phyloP scores from a whole-genome alignment of 441 rosid genomes.

The Erysimum cheiri region DNA sequence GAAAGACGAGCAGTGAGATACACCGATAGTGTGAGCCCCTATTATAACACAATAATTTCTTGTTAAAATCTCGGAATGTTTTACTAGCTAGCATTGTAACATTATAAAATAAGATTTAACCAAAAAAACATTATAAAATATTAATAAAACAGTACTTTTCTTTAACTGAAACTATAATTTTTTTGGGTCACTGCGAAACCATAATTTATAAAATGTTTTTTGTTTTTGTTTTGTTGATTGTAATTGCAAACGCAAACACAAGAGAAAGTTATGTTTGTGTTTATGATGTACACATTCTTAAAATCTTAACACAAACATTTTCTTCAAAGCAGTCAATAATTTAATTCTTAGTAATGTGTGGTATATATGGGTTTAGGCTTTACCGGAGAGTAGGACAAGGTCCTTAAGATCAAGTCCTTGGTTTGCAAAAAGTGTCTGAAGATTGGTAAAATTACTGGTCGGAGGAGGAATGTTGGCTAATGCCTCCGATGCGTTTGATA shows the following conservation, averaged over 20 bases:
- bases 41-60: conserved; percentile 19
- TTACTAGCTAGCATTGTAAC: background rate
- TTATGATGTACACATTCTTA: background rate
- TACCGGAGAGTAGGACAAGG: conserved; percentile 73
- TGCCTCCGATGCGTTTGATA: conserved; percentile 53
- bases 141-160: background rate
- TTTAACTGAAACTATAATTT: background rate
- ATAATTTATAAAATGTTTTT: background rate
- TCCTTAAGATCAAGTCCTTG: conserved; percentile 76
- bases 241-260: background rate
- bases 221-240: background rate
- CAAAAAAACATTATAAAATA: no score
- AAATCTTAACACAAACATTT: background rate
- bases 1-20: conserved; percentile 70
- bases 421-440: conserved; percentile 55
- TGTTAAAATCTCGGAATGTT: background rate
- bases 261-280: background rate
- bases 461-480: conserved; percentile 56
- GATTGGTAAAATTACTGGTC: conserved; percentile 58
- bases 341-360: conserved; percentile 6
- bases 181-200: background rate
- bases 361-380: background rate
- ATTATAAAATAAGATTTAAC: background rate
- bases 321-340: background rate
- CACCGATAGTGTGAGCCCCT: conserved; percentile 90